Evolutionary conservation across 352 stramenopile genomes (phyloP).

Genomic region (Plasmopara viticola): DNA sequence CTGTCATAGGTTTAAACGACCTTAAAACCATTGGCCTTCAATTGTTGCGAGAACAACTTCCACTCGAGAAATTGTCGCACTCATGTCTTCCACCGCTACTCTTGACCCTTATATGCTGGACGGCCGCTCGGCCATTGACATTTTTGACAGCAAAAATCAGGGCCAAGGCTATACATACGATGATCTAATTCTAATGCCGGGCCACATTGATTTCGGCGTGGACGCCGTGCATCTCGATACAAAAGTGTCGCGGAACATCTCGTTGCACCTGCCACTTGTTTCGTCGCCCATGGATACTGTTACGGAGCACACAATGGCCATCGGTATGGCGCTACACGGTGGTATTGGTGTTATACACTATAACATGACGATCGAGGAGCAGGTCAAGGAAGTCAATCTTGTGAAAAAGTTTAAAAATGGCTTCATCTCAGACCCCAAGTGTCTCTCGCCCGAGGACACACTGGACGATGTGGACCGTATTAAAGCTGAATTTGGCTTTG

Average conservation of each 20-base stretch:
- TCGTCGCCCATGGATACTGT: constrained; percentile 99
- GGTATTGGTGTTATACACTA: constrained; percentile 99
- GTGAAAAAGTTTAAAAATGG: constrained; percentile 99
- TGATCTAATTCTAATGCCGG: constrained; percentile 77
- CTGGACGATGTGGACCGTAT: constrained; percentile 94
- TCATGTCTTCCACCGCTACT: constrained; percentile 13
- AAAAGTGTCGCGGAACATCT: constrained; percentile 92
- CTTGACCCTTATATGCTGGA: constrained; percentile 59
- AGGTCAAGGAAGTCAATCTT: constrained; percentile 89
- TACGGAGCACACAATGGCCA: constrained; percentile 99
- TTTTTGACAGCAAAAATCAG: constrained; percentile 85
- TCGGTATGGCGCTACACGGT: constrained; percentile 98
- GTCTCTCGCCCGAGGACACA: constrained; percentile 93
- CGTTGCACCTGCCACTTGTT: constrained; percentile 93
- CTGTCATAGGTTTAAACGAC: background rate
- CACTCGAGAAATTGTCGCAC: background rate
- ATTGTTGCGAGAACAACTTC: background rate
- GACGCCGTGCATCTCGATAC: constrained; percentile 91
- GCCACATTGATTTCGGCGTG: constrained; percentile 72
- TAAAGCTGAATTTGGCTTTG: constrained; percentile 96
- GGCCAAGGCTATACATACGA: constrained; percentile 77
- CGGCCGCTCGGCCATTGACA: constrained; percentile 69
- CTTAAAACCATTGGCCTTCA: background rate
- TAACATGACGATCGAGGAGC: constrained; percentile 98
- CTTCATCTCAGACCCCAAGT: constrained; percentile 99